Conservation (phyloP, 2,329 filamentous ascomycete genomes). For the Metarhizium album region DNA sequence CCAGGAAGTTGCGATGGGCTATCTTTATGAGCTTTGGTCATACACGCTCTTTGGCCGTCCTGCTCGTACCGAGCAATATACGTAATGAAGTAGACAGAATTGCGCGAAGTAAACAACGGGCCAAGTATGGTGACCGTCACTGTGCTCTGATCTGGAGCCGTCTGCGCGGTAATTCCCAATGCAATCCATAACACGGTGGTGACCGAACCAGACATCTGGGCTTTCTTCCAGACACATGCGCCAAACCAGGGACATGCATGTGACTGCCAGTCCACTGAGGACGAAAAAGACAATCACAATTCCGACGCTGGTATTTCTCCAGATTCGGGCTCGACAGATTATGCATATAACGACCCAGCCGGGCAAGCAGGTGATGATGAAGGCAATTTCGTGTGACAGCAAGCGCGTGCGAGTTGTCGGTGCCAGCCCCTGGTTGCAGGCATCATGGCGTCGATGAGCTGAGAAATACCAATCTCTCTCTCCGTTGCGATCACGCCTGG, state of each 20-base stretch:
- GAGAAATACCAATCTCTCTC: constrained; percentile 59
- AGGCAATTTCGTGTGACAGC: constrained; percentile 54
- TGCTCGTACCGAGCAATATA: constrained; percentile 71
- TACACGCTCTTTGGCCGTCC: constrained; percentile 47
- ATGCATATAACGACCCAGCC: constrained; percentile 31
- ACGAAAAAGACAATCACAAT: constrained; percentile 63
- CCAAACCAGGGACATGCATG: constrained; percentile 67
- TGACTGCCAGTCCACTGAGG: constrained; percentile 59
- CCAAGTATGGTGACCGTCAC: constrained; percentile 58
- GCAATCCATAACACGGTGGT: constrained; percentile 59
- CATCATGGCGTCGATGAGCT: constrained; percentile 69
- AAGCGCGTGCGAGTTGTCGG: constrained; percentile 21
- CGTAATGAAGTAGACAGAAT: constrained; percentile 72
- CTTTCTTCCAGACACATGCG: constrained; percentile 67
- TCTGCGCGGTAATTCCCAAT: constrained; percentile 72
- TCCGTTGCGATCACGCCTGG: constrained; percentile 61
- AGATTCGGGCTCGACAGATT: constrained; percentile 14
- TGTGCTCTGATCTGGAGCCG: constrained; percentile 51
- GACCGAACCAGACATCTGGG: constrained; percentile 70
- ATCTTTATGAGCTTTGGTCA: constrained; percentile 47
- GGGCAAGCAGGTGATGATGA: constrained; percentile 53
- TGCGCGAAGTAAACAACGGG: constrained; percentile 75
- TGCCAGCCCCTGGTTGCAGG: constrained; percentile 44
- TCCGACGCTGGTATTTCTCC: constrained; percentile 38
- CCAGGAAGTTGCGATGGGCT: constrained; percentile 61